Evolutionary conservation across 805 yeast species (phyloP).

Genomic region (Ogataea nakhonphanomensis): DNA sequence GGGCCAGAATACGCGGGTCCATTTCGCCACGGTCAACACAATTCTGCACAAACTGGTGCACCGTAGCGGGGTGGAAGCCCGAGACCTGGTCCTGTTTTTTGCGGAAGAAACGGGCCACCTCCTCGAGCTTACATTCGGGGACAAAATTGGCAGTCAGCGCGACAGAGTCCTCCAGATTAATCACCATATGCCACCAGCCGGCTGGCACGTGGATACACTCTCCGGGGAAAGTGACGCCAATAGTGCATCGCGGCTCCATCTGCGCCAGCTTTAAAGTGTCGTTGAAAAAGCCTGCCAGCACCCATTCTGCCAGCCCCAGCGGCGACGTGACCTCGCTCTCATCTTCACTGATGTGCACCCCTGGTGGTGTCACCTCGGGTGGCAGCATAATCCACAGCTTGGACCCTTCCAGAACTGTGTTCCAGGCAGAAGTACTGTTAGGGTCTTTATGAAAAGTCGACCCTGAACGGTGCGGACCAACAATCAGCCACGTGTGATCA

Average conservation of each 20-base stretch:
- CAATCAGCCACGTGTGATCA: constrained; percentile 87
- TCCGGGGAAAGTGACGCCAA: constrained; percentile 76
- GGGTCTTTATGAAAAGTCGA: constrained; percentile 94
- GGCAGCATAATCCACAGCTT: constrained; percentile 91
- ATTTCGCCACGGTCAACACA: constrained; percentile 33
- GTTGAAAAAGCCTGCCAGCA: constrained; percentile 73
- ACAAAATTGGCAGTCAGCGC: constrained; percentile 91
- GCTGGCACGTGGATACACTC: constrained; percentile 88
- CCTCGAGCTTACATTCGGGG: constrained; percentile 57
- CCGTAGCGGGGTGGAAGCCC: constrained; percentile 66
- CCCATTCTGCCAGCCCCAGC: constrained; percentile 92
- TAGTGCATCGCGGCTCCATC: constrained; percentile 42
- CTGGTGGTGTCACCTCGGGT: constrained; percentile 75
- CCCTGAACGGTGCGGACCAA: constrained; percentile 80
- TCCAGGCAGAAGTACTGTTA: constrained; percentile 89
- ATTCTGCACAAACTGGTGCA: constrained; percentile 35
- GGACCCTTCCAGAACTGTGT: constrained; percentile 66
- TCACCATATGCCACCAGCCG: constrained; percentile 98
- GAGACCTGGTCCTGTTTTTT: constrained; percentile 68
- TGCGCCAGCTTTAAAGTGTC: constrained; percentile 55
- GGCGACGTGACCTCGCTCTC: constrained; percentile 92
- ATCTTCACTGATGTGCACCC: constrained; percentile 69
- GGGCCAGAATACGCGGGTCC: constrained; percentile 16
- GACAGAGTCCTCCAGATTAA: constrained; percentile 76
- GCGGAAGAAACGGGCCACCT: constrained; percentile 64